A percentile compares a stretch with the other conserved stretches of the same genome.
Evolutionary conservation across 78 protist genomes (phyloP).

Genomic region (Chrysochromulina tobinii): DNA sequence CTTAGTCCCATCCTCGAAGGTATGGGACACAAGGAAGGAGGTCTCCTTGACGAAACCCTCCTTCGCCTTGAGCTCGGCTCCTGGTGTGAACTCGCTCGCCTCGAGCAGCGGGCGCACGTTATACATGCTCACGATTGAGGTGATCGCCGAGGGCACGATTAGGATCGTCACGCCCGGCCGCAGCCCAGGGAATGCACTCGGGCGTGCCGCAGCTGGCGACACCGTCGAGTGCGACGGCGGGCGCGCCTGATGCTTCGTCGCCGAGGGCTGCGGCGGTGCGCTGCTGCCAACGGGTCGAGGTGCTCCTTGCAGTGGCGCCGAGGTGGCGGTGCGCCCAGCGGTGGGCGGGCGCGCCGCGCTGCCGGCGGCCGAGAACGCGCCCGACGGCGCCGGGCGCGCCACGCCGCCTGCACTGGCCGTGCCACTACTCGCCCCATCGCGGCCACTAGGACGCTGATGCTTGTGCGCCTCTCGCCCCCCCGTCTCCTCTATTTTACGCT

Average conservation of each 20-base stretch:
- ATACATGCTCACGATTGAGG: neutral
- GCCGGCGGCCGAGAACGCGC: neutral
- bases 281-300: no score
- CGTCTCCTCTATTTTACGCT: neutral
- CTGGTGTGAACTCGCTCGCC: neutral
- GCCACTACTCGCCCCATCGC: no score
- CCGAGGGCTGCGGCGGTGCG: no score
- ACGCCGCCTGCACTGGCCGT: neutral
- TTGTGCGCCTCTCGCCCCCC: neutral
- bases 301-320: no score
- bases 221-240: no score
- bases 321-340: neutral
- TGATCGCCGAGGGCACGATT: neutral
- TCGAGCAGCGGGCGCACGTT: neutral
- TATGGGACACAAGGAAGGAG: no score
- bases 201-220: no score
- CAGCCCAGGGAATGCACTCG: no score
- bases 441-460: neutral
- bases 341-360: neutral
- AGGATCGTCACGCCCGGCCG: neutral
- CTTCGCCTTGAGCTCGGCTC: no score
- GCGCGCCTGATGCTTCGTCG: no score
- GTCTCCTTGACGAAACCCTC: no score
- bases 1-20: no score
- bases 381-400: neutral